phyloP scores from a whole-genome alignment of 1,139 yeast species.

The Entelexis paramagnoliae region DNA sequence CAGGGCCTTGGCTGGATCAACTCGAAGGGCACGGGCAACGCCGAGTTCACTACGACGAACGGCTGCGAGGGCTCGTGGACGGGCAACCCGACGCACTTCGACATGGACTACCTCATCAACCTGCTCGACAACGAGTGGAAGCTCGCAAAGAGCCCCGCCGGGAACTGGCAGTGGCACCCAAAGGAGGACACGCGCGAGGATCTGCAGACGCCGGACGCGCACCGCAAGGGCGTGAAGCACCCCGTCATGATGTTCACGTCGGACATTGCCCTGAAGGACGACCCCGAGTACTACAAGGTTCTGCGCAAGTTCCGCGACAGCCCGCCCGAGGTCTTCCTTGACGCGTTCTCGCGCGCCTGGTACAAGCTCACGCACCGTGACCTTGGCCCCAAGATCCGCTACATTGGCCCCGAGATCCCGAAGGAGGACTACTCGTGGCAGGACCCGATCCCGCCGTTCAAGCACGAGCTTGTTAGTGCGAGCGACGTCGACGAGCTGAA shows the following conservation, averaged over 20 bases:
- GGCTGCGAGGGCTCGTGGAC: conserved; percentile 23
- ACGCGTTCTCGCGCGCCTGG: conserved; percentile 21
- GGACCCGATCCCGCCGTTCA: conserved; percentile 18
- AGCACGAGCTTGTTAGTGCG: conserved; percentile 14
- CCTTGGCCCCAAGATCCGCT: conserved; percentile 20
- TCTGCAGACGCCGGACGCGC: conserved; percentile 20
- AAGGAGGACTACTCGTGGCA: conserved; percentile 18
- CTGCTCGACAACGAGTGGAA: conserved; percentile 17
- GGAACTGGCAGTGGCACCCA: conserved; percentile 19
- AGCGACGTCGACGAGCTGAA: conserved; percentile 14
- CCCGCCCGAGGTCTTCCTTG: conserved; percentile 14
- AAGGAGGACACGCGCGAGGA: conserved; percentile 8
- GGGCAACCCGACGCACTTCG: conserved; percentile 17
- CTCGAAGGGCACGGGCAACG: conserved; percentile 18
- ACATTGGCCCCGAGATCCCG: conserved; percentile 22
- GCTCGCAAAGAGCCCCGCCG: conserved; percentile 17
- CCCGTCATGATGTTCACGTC: conserved; percentile 23
- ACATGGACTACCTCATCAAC: conserved; percentile 19
- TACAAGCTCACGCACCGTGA: conserved; percentile 22
- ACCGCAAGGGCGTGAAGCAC: conserved; percentile 13
- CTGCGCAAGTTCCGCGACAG: conserved; percentile 17
- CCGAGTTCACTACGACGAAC: conserved; percentile 19
- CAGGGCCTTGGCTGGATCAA: conserved; percentile 23
- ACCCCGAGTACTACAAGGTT: conserved; percentile 15
- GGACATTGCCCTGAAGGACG: conserved; percentile 21